phyloP scores from a whole-genome alignment of 306 rosid genomes.

The Morella rubra region DNA sequence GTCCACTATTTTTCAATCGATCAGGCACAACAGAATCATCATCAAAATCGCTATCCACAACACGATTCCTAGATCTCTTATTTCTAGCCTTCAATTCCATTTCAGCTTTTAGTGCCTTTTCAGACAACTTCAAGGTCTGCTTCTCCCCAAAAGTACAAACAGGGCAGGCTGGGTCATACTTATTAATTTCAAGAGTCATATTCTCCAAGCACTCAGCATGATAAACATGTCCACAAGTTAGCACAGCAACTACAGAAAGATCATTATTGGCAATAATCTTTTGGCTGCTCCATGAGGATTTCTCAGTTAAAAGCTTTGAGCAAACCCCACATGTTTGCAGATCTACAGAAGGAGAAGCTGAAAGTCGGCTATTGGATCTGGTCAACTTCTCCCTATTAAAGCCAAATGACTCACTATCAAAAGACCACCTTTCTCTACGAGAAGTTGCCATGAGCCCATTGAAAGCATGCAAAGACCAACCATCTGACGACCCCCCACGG shows the following conservation, averaged over 20 bases:
- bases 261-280: slow-evolving; percentile 54
- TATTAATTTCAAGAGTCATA: slow-evolving; percentile 69
- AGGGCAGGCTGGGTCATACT: slow-evolving; percentile 88
- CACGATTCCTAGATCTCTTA: slow-evolving; percentile 57
- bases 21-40: slow-evolving; percentile 50
- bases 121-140: slow-evolving; percentile 61
- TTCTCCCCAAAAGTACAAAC: slow-evolving; percentile 82
- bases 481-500: slow-evolving; percentile 68
- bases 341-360: slow-evolving; percentile 58
- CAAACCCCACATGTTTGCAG: slow-evolving; percentile 62
- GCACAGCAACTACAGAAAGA: slow-evolving; percentile 70
- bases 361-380: slow-evolving; percentile 54
- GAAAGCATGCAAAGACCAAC: slow-evolving; percentile 87
- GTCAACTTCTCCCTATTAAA: slow-evolving; percentile 57
- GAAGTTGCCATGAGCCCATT: slow-evolving; percentile 73
- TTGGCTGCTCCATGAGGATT: slow-evolving; percentile 56
- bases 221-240: slow-evolving; percentile 80
- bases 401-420: slow-evolving; percentile 74
- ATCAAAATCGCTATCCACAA: slow-evolving; percentile 59
- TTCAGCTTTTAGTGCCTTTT: slow-evolving; percentile 72
- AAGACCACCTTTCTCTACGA: slow-evolving; percentile 76
- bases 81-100: slow-evolving; percentile 63
- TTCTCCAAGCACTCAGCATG: slow-evolving; percentile 92
- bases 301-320: slow-evolving; percentile 58
- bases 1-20: slow-evolving; percentile 44